A percentile compares a stretch with the other conserved stretches of the same genome.
Evolutionary conservation across 23 red algal species (phyloP).

Genomic region (Gracilaria caudata): DNA sequence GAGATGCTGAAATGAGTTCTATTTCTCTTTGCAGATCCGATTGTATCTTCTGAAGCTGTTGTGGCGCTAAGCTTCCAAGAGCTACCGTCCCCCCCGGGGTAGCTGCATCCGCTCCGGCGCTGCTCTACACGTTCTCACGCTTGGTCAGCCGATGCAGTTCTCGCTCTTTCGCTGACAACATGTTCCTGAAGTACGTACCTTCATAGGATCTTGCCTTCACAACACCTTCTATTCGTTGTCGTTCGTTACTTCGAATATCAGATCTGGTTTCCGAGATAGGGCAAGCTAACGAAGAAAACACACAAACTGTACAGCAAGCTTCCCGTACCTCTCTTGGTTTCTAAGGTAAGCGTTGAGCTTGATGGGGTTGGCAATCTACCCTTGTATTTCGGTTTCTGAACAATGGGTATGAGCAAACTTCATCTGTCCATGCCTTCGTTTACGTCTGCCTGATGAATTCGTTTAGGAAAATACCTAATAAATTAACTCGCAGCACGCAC

Average conservation of each 20-base stretch:
- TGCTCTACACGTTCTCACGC: constrained; percentile 18
- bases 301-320: too few species aligned
- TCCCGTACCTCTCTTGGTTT: too few species aligned
- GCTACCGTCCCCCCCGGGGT: constrained; percentile 48
- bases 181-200: constrained; percentile 13
- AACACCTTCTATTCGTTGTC: not conserved
- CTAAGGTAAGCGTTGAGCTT: too few species aligned
- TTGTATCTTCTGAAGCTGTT: constrained; percentile 58
- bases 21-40: constrained; percentile 57
- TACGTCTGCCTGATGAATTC: too few species aligned
- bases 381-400: too few species aligned
- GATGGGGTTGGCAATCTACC: too few species aligned
- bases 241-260: not conserved
- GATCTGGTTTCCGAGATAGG: not conserved
- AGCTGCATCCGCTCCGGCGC: not conserved
- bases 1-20: constrained; percentile 54
- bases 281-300: not conserved
- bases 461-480: too few species aligned
- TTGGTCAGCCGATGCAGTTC: not conserved
- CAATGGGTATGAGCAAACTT: too few species aligned
- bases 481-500: too few species aligned
- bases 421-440: too few species aligned
- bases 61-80: constrained; percentile 44
- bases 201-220: not conserved
- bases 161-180: not conserved